Base-by-base conservation (phyloP, 2,329 filamentous ascomycete genomes). In the Nemania sp. region DNA sequence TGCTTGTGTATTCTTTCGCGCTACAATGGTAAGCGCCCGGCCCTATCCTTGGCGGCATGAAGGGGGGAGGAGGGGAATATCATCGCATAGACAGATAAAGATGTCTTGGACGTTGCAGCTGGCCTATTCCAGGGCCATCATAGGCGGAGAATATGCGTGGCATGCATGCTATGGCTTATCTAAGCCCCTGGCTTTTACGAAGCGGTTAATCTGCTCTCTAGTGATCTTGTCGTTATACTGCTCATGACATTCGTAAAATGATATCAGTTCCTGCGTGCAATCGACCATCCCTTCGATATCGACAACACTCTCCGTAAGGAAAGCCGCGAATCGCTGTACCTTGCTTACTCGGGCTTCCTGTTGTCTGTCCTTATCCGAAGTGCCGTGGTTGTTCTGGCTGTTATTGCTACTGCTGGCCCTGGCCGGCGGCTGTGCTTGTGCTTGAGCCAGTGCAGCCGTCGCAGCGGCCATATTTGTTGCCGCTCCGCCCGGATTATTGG, bases 231-330 rank as follows among this genome's bases (percentile, higher is more conserved):
- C 84, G 64, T 85, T 85, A 66, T 85, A 86, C 67, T 84, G 80
- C 70, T 87, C 84, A 52, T 84, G 79, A 62, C 79, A 84, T 71
- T 96, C 91, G 73, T 97, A 97, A 65, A 97, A 85, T 3, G 91
- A 93, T 54, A 97, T 91, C 64, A 97, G 84, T 77, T 97, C 93
- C 76, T 97, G 93, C 0, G 91, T 94, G 71, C 90, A 92, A 75
- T 97, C 91, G 52, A 96, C 89, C 74, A 96, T 88, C 34, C 87
- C 89, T 66, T 91, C 87, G 70, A 97, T 90, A 69, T 96, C 91
- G 45, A 97, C 86, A 58, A 87, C 89, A 69, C 91, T 95, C 72
- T 96, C 92, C 1, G 92, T 90, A 58, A 97, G 80, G 89, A 92
- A 97, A 42, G 86, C 84, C 10, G 91, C 84, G 61, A 84, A 86